Evolutionary conservation across 805 yeast species (phyloP).

Genomic region (Saturnispora hagleri): DNA sequence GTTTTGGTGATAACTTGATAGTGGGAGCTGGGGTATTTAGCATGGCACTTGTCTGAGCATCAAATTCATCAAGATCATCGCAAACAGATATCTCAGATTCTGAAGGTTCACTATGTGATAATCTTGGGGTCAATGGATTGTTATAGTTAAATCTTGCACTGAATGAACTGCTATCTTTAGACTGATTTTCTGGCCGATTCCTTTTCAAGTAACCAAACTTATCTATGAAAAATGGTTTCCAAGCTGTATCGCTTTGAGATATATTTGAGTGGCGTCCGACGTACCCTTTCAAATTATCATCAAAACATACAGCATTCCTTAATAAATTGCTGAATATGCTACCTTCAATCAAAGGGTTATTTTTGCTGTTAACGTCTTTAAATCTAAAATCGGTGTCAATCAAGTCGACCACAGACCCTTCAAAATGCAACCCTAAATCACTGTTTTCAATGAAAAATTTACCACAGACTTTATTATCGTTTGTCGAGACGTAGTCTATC

Average conservation of each 20-base stretch:
- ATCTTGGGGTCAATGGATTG: conserved; percentile 1
- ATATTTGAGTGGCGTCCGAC: conserved; percentile 19
- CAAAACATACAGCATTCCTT: conserved; percentile 23
- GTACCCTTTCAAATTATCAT: conserved; percentile 17
- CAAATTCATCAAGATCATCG: background rate
- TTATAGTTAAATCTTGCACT: background rate
- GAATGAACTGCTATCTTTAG: background rate
- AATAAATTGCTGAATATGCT: conserved; percentile 24
- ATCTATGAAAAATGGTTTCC: conserved; percentile 25
- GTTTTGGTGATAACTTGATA: background rate
- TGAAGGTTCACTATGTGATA: conserved; percentile 5
- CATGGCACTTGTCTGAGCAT: too few species aligned
- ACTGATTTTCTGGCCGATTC: background rate
- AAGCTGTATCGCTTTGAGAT: conserved; percentile 10
- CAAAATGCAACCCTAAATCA: background rate
- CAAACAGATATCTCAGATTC: conserved; percentile 8
- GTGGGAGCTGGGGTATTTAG: background rate
- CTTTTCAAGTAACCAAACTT: conserved; percentile 20
- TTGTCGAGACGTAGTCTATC: background rate
- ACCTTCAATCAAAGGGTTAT: conserved; percentile 21
- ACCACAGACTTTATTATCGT: background rate
- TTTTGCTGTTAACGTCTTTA: conserved; percentile 9
- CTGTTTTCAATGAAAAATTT: conserved; percentile 1
- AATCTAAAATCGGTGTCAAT: conserved; percentile 22
- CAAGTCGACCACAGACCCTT: conserved; percentile 26